Conservation (phyloP, 495 filamentous ascomycete genomes). For the Penicillium verhagenii region DNA sequence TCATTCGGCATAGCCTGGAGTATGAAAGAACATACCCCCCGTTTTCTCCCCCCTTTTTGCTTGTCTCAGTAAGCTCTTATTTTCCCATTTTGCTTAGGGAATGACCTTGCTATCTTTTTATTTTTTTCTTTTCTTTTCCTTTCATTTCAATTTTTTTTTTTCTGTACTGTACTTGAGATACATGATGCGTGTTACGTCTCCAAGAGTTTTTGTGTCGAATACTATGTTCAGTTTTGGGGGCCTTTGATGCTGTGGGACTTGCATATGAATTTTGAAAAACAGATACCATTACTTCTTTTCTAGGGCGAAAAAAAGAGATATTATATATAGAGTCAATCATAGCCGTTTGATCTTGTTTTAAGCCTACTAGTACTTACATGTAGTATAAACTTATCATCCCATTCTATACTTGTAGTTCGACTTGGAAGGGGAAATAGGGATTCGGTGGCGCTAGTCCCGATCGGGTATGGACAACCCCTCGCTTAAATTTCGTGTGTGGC, state of each 20-base stretch:
- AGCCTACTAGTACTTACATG: no score
- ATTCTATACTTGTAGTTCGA: no score
- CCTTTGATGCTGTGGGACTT: background rate
- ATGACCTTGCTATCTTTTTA: background rate
- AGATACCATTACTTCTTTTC: background rate
- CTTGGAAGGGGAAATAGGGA: no score
- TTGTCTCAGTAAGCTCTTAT: constrained; percentile 22
- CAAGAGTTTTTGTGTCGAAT: background rate
- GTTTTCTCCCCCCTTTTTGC: constrained; percentile 14
- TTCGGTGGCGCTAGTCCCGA: constrained; percentile 27
- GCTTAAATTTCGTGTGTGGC: constrained; percentile 56
- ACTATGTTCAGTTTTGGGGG: background rate
- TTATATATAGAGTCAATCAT: background rate
- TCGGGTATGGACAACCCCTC: constrained; percentile 45
- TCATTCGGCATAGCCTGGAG: constrained; percentile 46
- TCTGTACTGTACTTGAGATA: background rate
- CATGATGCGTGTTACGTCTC: background rate
- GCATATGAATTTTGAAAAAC: background rate
- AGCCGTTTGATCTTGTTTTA: no score
- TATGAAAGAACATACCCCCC: constrained; percentile 37
- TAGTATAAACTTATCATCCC: no score
- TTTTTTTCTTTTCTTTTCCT: background rate
- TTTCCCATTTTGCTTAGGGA: background rate
- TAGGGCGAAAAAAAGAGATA: background rate
- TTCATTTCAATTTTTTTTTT: background rate